Evolutionary conservation across 352 stramenopile genomes (phyloP), one percentile per base, ranked within the genome.

Genomic region (Elongisporangium anandrum): DNA sequence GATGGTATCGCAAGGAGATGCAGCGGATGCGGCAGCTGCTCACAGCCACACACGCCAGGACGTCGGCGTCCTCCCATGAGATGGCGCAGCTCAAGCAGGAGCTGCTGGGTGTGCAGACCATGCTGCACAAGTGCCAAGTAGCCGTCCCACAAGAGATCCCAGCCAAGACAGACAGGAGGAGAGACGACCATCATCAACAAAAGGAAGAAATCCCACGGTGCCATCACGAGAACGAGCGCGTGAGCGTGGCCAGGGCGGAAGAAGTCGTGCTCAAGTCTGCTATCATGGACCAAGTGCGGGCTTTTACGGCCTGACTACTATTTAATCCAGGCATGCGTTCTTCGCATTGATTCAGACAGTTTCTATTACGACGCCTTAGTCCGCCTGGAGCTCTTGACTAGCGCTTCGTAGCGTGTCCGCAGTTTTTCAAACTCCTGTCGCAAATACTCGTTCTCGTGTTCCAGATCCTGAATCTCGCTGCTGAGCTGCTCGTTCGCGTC

Each of bases 381-480:
- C 17, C 7, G 6, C 22, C 9, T 29, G 7, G 62, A 17, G 0
- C 55, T 50, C 15, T 65, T 65, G n/a, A 58, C 45, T 4, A 69
- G 21, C 4, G 70, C 53, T 49, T 92, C 79, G 66, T 90, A 91
- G 26, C 75, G 73, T 6, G 64, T 65, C 60, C 88, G 87, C 39
- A 92, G 69, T 26, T 77, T 81, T 51, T 88, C 72, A 57, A 90
- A 88, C 47, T 90, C 79, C 20, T 83, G 68, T 4, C 80, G 72
- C 23, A 92, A 52, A 34, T 82, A 90, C 29, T 73, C 54, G 54
- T 92, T 92, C 41, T 92, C 80, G 38, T 88, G 76, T 41, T 84
- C 66, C 49, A 88, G 61, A 53, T 90, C 79, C 20, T 71, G 61
- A 12, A 87, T 54, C 22, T 86, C 73, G 39, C 75, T 68, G 19